Evolutionary conservation across 129 eudicot species (phyloP), one percentile per base, ranked within the genome.

Genomic region (Tagetes patula): DNA sequence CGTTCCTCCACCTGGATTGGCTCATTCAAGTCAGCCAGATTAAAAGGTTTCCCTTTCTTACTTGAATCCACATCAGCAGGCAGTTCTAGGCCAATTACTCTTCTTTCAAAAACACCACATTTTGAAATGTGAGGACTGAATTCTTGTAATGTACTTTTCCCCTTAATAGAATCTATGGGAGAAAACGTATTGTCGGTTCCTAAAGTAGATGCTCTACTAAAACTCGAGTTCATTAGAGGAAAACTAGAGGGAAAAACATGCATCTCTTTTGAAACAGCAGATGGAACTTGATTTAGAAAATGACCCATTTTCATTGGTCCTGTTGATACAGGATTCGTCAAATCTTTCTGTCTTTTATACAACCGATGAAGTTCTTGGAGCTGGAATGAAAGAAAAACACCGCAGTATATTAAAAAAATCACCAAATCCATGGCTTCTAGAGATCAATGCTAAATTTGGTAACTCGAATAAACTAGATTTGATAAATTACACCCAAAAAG

Each of bases 361-460:
- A 91, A 81, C 2, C 95, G 95, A 70, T 91, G 97, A 63, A 91
- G 95, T 82, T 91, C 97, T 84, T 83, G 88, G 45, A 88, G 82
- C 97, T 91, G 89, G 67, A 80, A 38, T 72, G 53, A 56, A 70
- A 48, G 63, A 39, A 71, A 60, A 60, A 46, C 36, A 37, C 55
- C 48, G 31, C 33, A 76, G 13, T 13, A 7, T 30, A 72, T 42
- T 36, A 38, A 71, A 30, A 42, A 55, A 3, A 66, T 30, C 12
- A 40, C 53, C 72, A 48, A 34, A 53, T 45, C 69, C 50, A 43
- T 31, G 27, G 10, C 48, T 65, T 73, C 31, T 38, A 60, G 50
- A 69, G 75, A 33, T 45, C 12, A 14, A 46, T 71, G 50, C 61
- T 64, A 62, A 60, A 50, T 10, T 32, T 27, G 47, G 69, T 61